Evolutionary conservation across 495 filamentous ascomycete species (phyloP), one percentile per base, ranked within the genome.

Genomic region (Cercophora sp.): DNA sequence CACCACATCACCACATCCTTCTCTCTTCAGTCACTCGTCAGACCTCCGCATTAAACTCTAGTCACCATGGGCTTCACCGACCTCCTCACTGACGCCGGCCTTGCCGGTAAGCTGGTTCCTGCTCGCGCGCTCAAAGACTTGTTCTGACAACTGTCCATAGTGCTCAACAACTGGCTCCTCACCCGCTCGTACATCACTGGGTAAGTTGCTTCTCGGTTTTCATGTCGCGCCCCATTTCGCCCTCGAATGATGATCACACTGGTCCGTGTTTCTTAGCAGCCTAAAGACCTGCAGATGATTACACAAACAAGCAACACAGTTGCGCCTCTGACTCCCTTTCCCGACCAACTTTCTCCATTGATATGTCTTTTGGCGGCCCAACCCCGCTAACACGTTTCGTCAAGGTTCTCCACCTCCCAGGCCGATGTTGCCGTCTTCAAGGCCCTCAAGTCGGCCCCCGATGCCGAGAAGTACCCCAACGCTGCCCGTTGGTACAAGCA

Each of bases 231-330:
- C 11, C 5, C 35, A 8, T 5, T n/a, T 27, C 35, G 5, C 23
- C 34, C 29, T 51, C 44, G 13, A 57, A 81, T 93, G 89, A 95
- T 94, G 89, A 93, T 79, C 81, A 62, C 82, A 68, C 89, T 94
- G 89, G 91, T 96, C 91, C 91, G 91, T 96, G 91, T 96, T 96
- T 80, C 90, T 84, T 88, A 96, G 87, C 86, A 85, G 91, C 85
- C 79, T 89, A 90, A 96, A 96, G 90, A 94, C 87, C 86, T 87
- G 86, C 77, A 79, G 68, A 82, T 84, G 91, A 92, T 80, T 90
- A 91, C 79, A 82, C 75, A 69, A n/a, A n/a, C 63, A 73, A 79
- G 77, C 70, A 71, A 87, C 85, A 76, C 70, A 71, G 77, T 81
- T 85, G 88, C 87, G 87, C 69, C 80, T 89, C 89, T 95, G 89